Percentiles rank a stretch among this genome's conserved stretches.
Evolutionary conservation across 2,329 filamentous ascomycete genomes (phyloP).

Genomic region (Amphichorda felina): DNA sequence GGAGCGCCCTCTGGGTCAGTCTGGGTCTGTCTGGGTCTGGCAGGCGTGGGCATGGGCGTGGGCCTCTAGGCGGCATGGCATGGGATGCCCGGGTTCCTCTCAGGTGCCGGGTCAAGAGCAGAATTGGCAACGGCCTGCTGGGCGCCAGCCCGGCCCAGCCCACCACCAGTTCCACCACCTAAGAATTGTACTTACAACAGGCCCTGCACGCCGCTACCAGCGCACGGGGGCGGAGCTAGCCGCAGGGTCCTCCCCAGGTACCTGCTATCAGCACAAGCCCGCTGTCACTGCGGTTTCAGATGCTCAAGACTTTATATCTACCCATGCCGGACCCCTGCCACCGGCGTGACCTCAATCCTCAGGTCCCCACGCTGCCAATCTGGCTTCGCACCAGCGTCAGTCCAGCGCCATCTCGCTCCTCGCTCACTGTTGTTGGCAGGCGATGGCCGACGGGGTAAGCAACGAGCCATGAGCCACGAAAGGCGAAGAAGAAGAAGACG

Average conservation of each 20-base stretch:
- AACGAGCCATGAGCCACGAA: too few relatives aligned
- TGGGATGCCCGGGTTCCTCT: too few relatives aligned
- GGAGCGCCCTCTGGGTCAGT: too few relatives aligned
- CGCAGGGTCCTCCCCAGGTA: slow-evolving; percentile 12
- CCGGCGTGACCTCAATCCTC: slow-evolving; percentile 15
- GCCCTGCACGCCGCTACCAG: slow-evolving; percentile 10
- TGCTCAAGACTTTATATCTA: slow-evolving; percentile 17
- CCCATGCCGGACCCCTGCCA: slow-evolving; percentile 16
- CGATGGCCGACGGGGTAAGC: too few relatives aligned
- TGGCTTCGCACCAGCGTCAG: slow-evolving; percentile 25
- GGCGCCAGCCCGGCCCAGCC: too few relatives aligned
- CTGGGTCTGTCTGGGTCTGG: neutral
- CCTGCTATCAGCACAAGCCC: slow-evolving; percentile 8
- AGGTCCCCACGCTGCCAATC: slow-evolving; percentile 22
- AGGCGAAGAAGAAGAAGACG: too few relatives aligned
- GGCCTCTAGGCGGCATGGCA: too few relatives aligned
- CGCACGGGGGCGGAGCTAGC: slow-evolving; percentile 23
- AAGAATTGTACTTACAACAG: too few relatives aligned
- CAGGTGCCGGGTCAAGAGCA: slow-evolving; percentile 1
- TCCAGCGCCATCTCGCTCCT: too few relatives aligned
- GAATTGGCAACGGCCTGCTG: neutral
- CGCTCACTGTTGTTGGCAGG: too few relatives aligned
- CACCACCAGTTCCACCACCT: too few relatives aligned
- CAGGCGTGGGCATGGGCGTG: too few relatives aligned
- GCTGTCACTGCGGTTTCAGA: neutral